Evolutionary conservation across 1,284 basidiomycete species (phyloP), one percentile per base, ranked within the genome.

Genomic region (Trichosporon ovoides): DNA sequence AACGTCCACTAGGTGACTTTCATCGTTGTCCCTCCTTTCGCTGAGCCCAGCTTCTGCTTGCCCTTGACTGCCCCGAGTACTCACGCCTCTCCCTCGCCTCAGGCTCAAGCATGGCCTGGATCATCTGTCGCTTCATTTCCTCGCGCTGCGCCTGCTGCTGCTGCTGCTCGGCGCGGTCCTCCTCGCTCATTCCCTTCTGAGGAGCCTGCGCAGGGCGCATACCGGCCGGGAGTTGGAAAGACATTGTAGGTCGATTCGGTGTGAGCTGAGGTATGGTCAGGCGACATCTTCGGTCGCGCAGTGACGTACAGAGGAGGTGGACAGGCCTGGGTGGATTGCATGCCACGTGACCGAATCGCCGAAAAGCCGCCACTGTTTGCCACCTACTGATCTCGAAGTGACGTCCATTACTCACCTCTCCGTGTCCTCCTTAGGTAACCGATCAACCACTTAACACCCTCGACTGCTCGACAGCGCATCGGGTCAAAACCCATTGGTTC

Each of bases 11-110:
- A n/a, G n/a, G n/a, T n/a, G n/a, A n/a, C n/a, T 16, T 31, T 22
- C 43, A n/a, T n/a, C n/a, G n/a, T n/a, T n/a, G 2, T 35, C 46
- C n/a, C n/a, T n/a, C n/a, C n/a, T n/a, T n/a, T n/a, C n/a, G n/a
- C n/a, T n/a, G n/a, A n/a, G n/a, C n/a, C n/a, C n/a, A n/a, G n/a
- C n/a, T n/a, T n/a, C n/a, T n/a, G n/a, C n/a, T n/a, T n/a, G n/a
- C n/a, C n/a, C n/a, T n/a, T n/a, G n/a, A n/a, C n/a, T n/a, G n/a
- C n/a, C n/a, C n/a, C n/a, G 9, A 9, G 28, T 31, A 82, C 92
- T 76, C 79, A 98, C 95, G 80, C 76, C 95, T 82, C 80, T 97
- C 95, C 60, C 94, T 82, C 35, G 95, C 95, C 58, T 85, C 86
- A 12, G 84, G 78, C 68, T 95, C 92, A 38, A 98, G 81, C 60